Conservation (phyloP, 371 early-diverging fungal genomes). For the Blyttiomyces sp. region DNA sequence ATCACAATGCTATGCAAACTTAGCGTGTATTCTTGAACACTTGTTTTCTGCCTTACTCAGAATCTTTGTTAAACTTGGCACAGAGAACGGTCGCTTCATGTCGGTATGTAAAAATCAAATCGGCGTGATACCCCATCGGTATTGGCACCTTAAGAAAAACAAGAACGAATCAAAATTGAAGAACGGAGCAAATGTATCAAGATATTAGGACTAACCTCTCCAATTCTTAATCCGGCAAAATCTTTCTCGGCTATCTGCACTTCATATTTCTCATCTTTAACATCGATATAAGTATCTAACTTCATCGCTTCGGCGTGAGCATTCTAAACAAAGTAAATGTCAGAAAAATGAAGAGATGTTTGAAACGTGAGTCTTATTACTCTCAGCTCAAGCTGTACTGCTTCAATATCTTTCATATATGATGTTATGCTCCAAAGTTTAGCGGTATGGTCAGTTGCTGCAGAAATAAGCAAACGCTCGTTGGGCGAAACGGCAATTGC, state of each 20-base stretch:
- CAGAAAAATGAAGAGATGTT: neutral
- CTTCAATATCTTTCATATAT: constrained; percentile 38
- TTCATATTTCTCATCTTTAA: constrained; percentile 32
- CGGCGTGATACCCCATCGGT: constrained; percentile 48
- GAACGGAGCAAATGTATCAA: too few relatives aligned
- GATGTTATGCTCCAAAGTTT: constrained; percentile 53
- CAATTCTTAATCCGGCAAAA: constrained; percentile 29
- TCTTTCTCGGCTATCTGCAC: constrained; percentile 29
- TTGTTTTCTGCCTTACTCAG: constrained; percentile 49
- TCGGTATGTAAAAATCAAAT: constrained; percentile 46
- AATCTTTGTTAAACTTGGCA: constrained; percentile 37
- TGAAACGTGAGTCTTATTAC: constrained; percentile 13
- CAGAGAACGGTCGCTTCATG: constrained; percentile 52
- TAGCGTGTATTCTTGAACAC: neutral
- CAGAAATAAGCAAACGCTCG: constrained; percentile 41
- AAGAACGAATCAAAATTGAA: too few relatives aligned
- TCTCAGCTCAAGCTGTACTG: constrained; percentile 31
- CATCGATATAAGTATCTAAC: constrained; percentile 32
- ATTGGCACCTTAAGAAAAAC: constrained; percentile 35
- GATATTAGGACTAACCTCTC: constrained; percentile 30
- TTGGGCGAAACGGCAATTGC: constrained; percentile 39
- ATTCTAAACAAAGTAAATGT: too few relatives aligned
- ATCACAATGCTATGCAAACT: constrained; percentile 38
- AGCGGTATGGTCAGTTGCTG: constrained; percentile 47
- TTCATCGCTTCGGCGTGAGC: neutral